Evolutionary conservation across 768 basidiomycete genomes (phyloP).

Genomic region (Xanthoconium purpureum): DNA sequence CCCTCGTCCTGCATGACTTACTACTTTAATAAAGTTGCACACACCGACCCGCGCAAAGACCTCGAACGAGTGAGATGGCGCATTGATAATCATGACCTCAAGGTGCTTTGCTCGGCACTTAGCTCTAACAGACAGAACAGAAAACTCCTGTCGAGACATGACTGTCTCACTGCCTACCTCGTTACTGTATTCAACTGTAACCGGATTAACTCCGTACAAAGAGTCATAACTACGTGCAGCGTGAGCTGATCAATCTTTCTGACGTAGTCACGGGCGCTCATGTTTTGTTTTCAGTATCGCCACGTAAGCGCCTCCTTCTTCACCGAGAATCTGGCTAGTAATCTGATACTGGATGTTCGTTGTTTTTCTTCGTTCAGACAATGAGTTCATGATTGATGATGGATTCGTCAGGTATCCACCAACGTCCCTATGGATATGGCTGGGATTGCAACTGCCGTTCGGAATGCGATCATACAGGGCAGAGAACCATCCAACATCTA

Average conservation of each 20-base stretch:
- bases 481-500: no score
- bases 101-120: slow-evolving; percentile 13
- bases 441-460: no score
- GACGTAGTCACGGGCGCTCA: neutral
- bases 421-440: no score
- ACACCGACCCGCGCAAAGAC: neutral
- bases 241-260: slow-evolving; percentile 14
- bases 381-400: no score
- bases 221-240: slow-evolving; percentile 23
- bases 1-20: slow-evolving; percentile 17
- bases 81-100: slow-evolving; percentile 9
- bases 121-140: neutral
- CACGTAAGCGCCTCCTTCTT: slow-evolving; percentile 7
- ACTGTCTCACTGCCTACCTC: slow-evolving; percentile 31
- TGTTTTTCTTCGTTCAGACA: no score
- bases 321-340: slow-evolving; percentile 12
- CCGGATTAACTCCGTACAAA: slow-evolving; percentile 3
- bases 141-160: slow-evolving; percentile 18
- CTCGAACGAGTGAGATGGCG: slow-evolving; percentile 18
- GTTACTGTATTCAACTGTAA: slow-evolving; percentile 19
- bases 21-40: slow-evolving; percentile 5
- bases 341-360: no score
- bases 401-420: no score
- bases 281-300: slow-evolving; percentile 16
- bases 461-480: no score